Evolutionary conservation across 805 yeast species (phyloP), one percentile per base, ranked within the genome.

Genomic region (Candida andamanensis): DNA sequence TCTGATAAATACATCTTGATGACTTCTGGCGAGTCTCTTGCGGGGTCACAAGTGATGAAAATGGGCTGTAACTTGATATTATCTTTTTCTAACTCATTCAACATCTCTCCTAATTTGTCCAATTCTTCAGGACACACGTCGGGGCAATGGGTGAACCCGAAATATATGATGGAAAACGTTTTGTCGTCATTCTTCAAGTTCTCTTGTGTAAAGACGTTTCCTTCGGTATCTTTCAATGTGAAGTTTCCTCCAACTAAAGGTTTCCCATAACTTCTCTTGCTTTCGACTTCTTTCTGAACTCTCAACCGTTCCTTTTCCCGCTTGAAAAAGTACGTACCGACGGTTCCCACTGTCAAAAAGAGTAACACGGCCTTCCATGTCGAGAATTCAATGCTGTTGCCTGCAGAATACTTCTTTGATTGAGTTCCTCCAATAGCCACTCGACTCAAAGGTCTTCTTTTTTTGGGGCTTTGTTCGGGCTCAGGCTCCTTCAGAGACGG

Each of bases 71-170:
- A 50, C 28, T 74, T 63, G 38, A 81, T 73, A 7, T 71, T 68
- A 31, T 56, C 50, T 33, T 76, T 68, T 15, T 58, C 49, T 50
- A 90, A 67, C 22, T 67, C 71, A 42, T 72, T 75, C 49, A 74
- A 65, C 63, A 82, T 78, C 18, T 77, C 69, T 4, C 95, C 90
- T 52, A 92, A 70, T 52, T 90, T 85, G 56, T 92, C 98, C 38
- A 92, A 72, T 56, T 92, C 98, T 57, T 92, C 98, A 8, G 98
- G 98, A 59, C 98, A 92, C 33, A 92, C 89, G 60, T 92, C 98
- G 5, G 98, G 98, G 62, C 98, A 92, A 60, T 89, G 89, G 4
- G 96, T 84, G 65, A 92, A 92, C 0, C 98, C 98, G 60, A 92
- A 92, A 56, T 92, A 92, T n/a, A 90, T 58, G 28, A 92, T 64